Base-by-base conservation (phyloP, 441 rosid genomes). In the Melastoma candidum region DNA sequence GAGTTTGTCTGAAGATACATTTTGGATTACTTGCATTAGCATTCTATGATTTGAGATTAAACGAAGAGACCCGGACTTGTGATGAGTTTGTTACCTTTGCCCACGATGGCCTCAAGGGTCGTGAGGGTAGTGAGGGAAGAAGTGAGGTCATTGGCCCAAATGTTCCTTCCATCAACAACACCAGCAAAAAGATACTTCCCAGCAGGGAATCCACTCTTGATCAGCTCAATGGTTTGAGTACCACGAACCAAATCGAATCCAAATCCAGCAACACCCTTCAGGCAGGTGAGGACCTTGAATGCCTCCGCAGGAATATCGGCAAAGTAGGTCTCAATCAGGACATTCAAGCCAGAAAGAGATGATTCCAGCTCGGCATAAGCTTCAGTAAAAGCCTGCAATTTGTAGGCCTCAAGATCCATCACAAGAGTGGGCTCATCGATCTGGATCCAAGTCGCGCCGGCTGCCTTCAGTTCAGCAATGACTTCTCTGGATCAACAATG, bases 201-300 rank as follows among this genome's bases (percentile, higher is more conserved):
- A 58, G 72, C 8, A 4, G 98, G 97, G 78, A 85, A 88, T 13
- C 71, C 74, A 51, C 75, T 53, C 86, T 85, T 82, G 79, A 92
- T 73, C 80, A 92, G 74, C 45, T 84, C 92, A 67, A 81, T 58
- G 57, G 90, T 84, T 77, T 84, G 74, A 49, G 85, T 68, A 66
- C 98, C 98, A 71, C 97, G 97, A 47, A 85, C 79, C 77, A 88
- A 74, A 67, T 92, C 98, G 73, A 92, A 82, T 27, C 97, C 98
- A 53, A 61, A 85, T 24, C 77, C 97, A 10, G 86, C 71, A 27
- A 84, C 95, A 63, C 95, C 92, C 80, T 85, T 88, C 90, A 92
- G 73, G 59, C 85, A 79, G 63, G 83, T 78, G 51, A 92, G 89
- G 56, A 79, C 82, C 77, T 80, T 79, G 85, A 54, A 92, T 51